Conservation (phyloP, 164 flowering plant species). For the Hamamelis virginiana region DNA sequence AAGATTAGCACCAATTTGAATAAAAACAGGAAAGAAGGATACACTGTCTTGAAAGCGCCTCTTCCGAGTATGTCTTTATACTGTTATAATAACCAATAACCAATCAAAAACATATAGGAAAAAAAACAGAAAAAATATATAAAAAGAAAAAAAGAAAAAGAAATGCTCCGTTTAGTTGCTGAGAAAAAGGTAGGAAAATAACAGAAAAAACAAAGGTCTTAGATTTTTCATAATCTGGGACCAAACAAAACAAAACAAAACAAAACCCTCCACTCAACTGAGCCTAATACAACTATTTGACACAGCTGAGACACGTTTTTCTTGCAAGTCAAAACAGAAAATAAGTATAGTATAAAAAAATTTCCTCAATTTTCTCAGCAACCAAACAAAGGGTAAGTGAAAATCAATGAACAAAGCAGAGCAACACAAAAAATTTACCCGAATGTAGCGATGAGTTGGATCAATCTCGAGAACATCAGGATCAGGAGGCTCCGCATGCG, state of each 20-base stretch:
- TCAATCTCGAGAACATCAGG: constrained; percentile 48
- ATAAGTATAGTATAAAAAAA: neutral
- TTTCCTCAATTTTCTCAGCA: neutral
- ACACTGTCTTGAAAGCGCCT: constrained; percentile 70
- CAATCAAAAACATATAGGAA: neutral
- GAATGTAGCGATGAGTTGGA: constrained; percentile 50
- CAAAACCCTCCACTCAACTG: neutral
- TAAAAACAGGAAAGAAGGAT: constrained; percentile 20
- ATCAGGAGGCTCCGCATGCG: constrained; percentile 31
- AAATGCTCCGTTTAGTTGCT: neutral
- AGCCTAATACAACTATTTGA: neutral
- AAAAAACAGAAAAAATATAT: neutral
- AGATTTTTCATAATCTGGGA: no score
- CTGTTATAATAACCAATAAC: constrained; percentile 28
- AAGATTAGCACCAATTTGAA: neutral
- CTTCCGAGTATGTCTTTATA: constrained; percentile 57
- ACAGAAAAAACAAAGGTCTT: no score
- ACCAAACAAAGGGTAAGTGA: neutral
- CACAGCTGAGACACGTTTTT: neutral
- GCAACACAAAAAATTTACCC: constrained; percentile 31
- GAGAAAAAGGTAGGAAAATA: neutral
- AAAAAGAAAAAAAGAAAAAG: neutral
- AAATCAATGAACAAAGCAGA: neutral
- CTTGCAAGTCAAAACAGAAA: neutral
- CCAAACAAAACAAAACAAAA: no score